Evolutionary conservation across 2,329 filamentous ascomycete genomes (phyloP).

Genomic region (Dothiorella sarmentorum): DNA sequence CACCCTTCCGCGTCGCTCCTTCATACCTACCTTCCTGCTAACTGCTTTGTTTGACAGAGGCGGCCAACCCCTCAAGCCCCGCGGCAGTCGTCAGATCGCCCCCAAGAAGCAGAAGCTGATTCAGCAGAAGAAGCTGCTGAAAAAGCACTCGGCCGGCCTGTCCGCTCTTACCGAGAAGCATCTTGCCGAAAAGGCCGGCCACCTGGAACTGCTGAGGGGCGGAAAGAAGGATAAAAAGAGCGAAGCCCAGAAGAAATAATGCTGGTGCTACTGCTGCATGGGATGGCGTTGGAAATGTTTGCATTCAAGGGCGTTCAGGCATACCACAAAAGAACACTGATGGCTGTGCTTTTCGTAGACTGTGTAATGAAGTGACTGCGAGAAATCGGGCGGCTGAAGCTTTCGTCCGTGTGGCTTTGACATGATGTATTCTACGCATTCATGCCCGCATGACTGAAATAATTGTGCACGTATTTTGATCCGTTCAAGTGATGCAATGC

Average conservation of each 20-base stretch:
- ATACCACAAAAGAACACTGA: too few species aligned
- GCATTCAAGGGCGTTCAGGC: neutral
- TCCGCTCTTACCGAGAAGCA: conserved; percentile 64
- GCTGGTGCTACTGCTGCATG: neutral
- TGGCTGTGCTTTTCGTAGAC: too few species aligned
- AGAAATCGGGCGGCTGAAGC: neutral
- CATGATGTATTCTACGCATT: too few species aligned
- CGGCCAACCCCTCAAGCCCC: conserved; percentile 47
- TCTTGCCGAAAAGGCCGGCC: conserved; percentile 64
- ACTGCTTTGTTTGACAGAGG: conserved; percentile 20
- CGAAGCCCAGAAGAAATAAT: conserved; percentile 9
- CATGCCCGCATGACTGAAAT: too few species aligned
- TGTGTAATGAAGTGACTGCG: too few species aligned
- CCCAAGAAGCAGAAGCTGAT: conserved; percentile 63
- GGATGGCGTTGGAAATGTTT: neutral
- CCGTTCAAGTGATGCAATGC: too few species aligned
- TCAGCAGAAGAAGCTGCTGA: conserved; percentile 60
- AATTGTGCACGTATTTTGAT: too few species aligned
- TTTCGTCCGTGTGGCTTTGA: too few species aligned
- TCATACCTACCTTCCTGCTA: conserved; percentile 27
- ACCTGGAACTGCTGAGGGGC: conserved; percentile 64
- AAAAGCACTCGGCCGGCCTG: conserved; percentile 63
- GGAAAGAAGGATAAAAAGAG: conserved; percentile 55
- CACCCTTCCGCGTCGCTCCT: neutral
- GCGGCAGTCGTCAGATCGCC: conserved; percentile 60